These are phyloP conservation scores for Pelargonium fulgidum DNA, from an alignment of 441 rosid species.

Conservation along the genomic window DNA sequence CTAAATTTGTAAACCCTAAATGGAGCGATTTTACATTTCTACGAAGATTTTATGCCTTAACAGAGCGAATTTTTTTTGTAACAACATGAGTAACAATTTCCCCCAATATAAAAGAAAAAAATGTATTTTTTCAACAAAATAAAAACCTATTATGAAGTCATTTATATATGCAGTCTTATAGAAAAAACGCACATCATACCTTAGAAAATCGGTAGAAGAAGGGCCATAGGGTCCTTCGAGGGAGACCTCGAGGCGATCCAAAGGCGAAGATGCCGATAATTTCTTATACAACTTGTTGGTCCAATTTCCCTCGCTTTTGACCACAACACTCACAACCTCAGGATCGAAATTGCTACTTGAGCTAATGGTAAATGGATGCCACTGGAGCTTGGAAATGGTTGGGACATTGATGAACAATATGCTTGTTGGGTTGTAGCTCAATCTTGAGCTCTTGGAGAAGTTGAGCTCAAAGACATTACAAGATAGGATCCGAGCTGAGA, in stretches of 20 bases:
- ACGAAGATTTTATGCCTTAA: neutral
- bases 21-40: no score
- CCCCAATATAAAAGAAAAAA: no score
- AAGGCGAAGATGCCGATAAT: constrained; percentile 28
- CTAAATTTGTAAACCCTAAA: no score
- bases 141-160: no score
- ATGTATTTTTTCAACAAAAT: no score
- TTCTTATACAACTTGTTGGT: constrained; percentile 33
- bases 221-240: constrained; percentile 61
- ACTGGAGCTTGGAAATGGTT: constrained; percentile 45
- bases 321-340: constrained; percentile 38
- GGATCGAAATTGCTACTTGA: constrained; percentile 43
- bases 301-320: constrained; percentile 52
- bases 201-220: constrained; percentile 19
- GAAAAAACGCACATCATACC: no score
- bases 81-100: no score
- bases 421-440: constrained; percentile 42
- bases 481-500: constrained; percentile 52
- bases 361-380: constrained; percentile 53
- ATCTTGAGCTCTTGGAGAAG: constrained; percentile 40
- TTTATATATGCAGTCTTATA: no score
- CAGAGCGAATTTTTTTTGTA: no score
- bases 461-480: constrained; percentile 44
- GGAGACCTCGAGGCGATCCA: constrained; percentile 31
- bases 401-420: constrained; percentile 45